Evolutionary conservation across 2,329 filamentous ascomycete genomes (phyloP).

Genomic region (Aureobasidium pullulans): DNA sequence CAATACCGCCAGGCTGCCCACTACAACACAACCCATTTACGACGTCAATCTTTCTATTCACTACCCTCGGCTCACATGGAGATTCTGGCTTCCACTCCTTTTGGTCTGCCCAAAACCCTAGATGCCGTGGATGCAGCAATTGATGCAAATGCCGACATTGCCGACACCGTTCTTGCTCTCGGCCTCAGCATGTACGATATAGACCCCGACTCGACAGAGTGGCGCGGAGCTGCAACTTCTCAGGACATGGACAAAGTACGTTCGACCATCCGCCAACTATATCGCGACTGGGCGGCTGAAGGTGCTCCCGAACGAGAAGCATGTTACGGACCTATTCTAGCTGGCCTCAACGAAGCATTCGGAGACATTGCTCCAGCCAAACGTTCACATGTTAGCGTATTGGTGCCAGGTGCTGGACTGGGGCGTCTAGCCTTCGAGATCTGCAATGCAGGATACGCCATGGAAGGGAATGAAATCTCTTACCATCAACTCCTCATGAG

Average conservation of each 20-base stretch:
- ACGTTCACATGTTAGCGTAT: slow-evolving; percentile 46
- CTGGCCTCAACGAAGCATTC: slow-evolving; percentile 51
- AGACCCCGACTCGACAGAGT: slow-evolving; percentile 43
- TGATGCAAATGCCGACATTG: slow-evolving; percentile 76
- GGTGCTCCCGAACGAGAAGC: slow-evolving; percentile 66
- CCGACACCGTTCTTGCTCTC: slow-evolving; percentile 65
- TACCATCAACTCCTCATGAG: slow-evolving; percentile 94
- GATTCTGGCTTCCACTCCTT: slow-evolving; percentile 71
- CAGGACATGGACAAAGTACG: slow-evolving; percentile 83
- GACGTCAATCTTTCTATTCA: slow-evolving; percentile 88
- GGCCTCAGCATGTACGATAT: slow-evolving; percentile 62
- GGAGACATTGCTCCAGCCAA: slow-evolving; percentile 20
- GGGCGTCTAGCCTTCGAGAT: slow-evolving; percentile 86
- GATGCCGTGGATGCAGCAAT: slow-evolving; percentile 79
- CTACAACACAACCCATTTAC: slow-evolving; percentile 82
- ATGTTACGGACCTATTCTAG: slow-evolving; percentile 68
- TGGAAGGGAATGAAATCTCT: slow-evolving; percentile 89
- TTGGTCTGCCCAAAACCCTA: slow-evolving; percentile 73
- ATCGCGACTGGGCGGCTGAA: slow-evolving; percentile 84
- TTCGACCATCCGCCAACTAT: slow-evolving; percentile 88
- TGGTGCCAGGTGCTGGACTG: slow-evolving; percentile 85
- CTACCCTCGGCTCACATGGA: slow-evolving; percentile 78
- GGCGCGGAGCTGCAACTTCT: slow-evolving; percentile 63
- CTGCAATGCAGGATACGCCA: slow-evolving; percentile 61
- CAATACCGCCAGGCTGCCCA: slow-evolving; percentile 74